Percentiles rank a stretch among this genome's conserved stretches.
Evolutionary conservation across 148 eudicot species (phyloP).

Genomic region (Rhododendron vialii): DNA sequence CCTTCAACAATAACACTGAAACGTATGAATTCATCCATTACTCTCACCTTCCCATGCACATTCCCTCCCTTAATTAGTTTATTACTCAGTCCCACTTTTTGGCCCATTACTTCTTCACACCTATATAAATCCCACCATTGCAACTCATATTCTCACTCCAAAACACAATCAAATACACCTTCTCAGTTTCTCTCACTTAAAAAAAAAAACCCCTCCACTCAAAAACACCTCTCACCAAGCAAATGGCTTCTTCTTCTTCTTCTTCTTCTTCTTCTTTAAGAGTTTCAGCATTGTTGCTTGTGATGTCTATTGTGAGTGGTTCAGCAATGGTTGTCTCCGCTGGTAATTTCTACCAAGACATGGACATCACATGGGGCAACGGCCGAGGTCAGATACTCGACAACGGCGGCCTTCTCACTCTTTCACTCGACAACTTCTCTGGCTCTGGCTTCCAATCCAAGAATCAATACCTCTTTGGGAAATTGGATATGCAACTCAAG

Average conservation of each 20-base stretch:
- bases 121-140: background rate
- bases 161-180: background rate
- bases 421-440: conserved; percentile 22
- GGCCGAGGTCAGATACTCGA: background rate
- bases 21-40: background rate
- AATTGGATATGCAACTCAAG: conserved; percentile 33
- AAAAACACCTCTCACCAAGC: background rate
- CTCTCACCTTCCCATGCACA: background rate
- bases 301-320: background rate
- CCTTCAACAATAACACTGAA: background rate
- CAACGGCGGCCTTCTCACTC: conserved; percentile 23
- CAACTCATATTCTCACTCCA: background rate
- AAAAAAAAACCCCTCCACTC: background rate
- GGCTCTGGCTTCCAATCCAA: conserved; percentile 35
- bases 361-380: conserved; percentile 16
- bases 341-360: conserved; percentile 11
- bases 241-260: background rate
- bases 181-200: background rate
- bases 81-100: background rate
- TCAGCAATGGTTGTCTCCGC: background rate
- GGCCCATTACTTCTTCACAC: background rate
- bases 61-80: background rate
- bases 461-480: conserved; percentile 24
- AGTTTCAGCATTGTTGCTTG: background rate
- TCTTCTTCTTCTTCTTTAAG: background rate